phyloP scores from a whole-genome alignment of 2,329 filamentous ascomycete species.

The Ramularia endophylla region DNA sequence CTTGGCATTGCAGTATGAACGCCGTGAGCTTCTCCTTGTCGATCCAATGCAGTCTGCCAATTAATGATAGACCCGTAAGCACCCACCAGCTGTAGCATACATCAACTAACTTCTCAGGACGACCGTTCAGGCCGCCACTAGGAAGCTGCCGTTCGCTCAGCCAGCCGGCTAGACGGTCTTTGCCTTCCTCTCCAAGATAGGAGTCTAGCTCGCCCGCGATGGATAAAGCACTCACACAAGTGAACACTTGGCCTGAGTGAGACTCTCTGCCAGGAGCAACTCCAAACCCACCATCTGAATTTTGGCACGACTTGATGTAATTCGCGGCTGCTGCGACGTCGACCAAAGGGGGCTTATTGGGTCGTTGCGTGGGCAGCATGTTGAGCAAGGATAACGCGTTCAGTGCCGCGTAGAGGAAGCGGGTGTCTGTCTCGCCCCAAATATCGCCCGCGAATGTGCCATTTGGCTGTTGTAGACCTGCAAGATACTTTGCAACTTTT shows the following conservation, averaged over 20 bases:
- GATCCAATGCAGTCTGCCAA: conserved; percentile 86
- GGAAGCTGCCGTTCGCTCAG: conserved; percentile 86
- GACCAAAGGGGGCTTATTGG: conserved; percentile 45
- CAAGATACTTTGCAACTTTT: conserved; percentile 75
- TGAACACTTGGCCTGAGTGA: conserved; percentile 93
- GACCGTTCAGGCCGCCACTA: conserved; percentile 83
- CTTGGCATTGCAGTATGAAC: conserved; percentile 88
- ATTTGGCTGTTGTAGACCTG: conserved; percentile 69
- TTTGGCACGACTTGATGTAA: conserved; percentile 76
- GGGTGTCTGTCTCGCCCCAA: conserved; percentile 94
- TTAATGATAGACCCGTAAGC: conserved; percentile 82
- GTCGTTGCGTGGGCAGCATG: conserved; percentile 48
- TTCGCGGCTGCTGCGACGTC: conserved; percentile 74
- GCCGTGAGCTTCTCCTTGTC: conserved; percentile 68
- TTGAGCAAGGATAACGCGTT: conserved; percentile 82
- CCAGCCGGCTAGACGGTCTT: conserved; percentile 79
- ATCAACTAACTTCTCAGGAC: conserved; percentile 92
- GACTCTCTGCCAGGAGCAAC: conserved; percentile 86
- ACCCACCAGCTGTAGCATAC: conserved; percentile 99
- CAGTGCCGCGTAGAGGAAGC: conserved; percentile 86
- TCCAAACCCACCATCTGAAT: conserved; percentile 93
- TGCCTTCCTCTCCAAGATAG: conserved; percentile 56
- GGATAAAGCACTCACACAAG: conserved; percentile 78
- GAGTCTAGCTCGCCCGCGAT: conserved; percentile 74
- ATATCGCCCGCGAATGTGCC: conserved; percentile 92